Evolutionary conservation across 352 stramenopile species (phyloP).

Genomic region (Phytophthora aleatoria): DNA sequence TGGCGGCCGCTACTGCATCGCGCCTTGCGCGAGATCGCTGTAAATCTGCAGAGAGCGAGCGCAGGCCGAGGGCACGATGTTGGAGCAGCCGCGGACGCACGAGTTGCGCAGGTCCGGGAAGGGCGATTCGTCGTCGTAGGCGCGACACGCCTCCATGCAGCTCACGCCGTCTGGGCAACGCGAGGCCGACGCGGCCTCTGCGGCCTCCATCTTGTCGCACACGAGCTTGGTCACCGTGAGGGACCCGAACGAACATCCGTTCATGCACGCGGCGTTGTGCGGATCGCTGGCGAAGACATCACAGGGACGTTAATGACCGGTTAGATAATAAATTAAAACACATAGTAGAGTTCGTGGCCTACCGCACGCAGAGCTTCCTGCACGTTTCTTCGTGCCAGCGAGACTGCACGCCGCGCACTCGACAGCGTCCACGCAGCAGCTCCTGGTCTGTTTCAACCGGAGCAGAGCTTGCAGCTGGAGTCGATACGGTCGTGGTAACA

Average conservation of each 20-base stretch:
- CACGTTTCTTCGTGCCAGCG: conserved; percentile 80
- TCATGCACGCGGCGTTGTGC: conserved; percentile 74
- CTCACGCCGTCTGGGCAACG: conserved; percentile 63
- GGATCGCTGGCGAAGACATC: conserved; percentile 40
- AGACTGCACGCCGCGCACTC: conserved; percentile 65
- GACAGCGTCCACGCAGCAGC: conserved; percentile 55
- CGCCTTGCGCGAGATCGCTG: conserved; percentile 38
- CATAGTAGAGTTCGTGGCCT: conserved; percentile 3
- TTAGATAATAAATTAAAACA: background rate
- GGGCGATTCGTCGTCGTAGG: conserved; percentile 60
- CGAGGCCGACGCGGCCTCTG: conserved; percentile 31
- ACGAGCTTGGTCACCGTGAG: conserved; percentile 72
- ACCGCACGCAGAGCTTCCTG: conserved; percentile 64
- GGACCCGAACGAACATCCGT: conserved; percentile 75
- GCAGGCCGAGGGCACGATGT: conserved; percentile 66
- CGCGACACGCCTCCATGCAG: conserved; percentile 60
- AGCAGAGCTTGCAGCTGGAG: background rate
- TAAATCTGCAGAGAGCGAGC: conserved; percentile 72
- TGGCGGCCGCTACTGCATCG: conserved; percentile 1
- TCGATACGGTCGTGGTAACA: background rate
- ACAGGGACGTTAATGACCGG: conserved; percentile 1
- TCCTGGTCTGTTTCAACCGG: conserved; percentile 30
- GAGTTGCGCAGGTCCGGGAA: conserved; percentile 53
- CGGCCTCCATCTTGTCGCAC: conserved; percentile 53
- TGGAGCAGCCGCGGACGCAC: conserved; percentile 62